These are phyloP conservation scores for Sporothrix brunneoviolacea DNA, from an alignment of 2,329 filamentous ascomycete genomes.

Conservation along the genomic window DNA sequence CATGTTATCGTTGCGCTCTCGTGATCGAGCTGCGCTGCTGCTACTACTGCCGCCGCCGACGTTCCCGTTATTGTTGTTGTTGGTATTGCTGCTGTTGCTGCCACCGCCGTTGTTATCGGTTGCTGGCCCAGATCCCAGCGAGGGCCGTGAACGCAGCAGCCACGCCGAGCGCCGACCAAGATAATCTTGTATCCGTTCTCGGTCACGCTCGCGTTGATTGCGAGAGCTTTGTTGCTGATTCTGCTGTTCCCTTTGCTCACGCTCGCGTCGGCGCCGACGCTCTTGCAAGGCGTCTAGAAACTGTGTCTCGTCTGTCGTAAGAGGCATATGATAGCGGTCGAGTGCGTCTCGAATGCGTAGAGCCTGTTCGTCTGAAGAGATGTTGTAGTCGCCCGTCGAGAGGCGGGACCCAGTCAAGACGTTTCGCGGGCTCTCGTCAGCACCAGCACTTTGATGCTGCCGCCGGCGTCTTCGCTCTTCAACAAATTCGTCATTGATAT, in stretches of 20 bases:
- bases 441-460: background rate
- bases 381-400: constrained; percentile 12
- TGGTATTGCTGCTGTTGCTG: background rate
- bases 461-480: constrained; percentile 32
- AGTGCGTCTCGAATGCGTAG: constrained; percentile 28
- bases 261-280: constrained; percentile 37
- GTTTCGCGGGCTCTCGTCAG: background rate
- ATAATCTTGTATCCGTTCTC: background rate
- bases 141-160: constrained; percentile 7
- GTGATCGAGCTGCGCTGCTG: constrained; percentile 22
- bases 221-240: too few species aligned
- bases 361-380: constrained; percentile 24
- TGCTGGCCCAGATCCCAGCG: background rate
- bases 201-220: constrained; percentile 1
- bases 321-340: constrained; percentile 43
- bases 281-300: constrained; percentile 51
- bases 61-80: background rate
- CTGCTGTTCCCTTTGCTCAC: background rate
- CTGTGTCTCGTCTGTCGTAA: constrained; percentile 47
- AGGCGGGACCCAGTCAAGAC: background rate
- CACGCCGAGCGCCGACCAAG: constrained; percentile 7
- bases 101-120: background rate
- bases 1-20: constrained; percentile 31
- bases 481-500: constrained; percentile 31
- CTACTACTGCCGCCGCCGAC: constrained; percentile 17